Evolutionary conservation across 2,329 filamentous ascomycete genomes (phyloP), one percentile per base, ranked within the genome.

Genomic region (Cadophora sp.): DNA sequence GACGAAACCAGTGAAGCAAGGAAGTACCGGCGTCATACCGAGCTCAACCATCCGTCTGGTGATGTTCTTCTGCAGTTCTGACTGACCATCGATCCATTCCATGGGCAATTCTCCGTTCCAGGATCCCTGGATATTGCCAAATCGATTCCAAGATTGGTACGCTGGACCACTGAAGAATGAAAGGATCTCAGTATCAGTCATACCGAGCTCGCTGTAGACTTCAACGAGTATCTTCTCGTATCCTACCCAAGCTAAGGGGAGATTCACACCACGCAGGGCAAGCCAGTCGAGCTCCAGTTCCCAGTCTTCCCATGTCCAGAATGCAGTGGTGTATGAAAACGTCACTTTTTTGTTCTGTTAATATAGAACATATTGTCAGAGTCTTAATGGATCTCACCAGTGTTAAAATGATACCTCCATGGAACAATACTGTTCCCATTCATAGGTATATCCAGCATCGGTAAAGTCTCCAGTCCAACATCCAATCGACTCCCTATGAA

Each of bases 221-320:
- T 85, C 81, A 4, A 84, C 72, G 11, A 85, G 78, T 61, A 84
- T 81, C 74, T 85, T 84, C 68, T 86, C 84, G 12, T 81, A 79
- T 6, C 84, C 84, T 4, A 83, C 80, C 84, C 84, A 86, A 3
- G 84, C 84, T 1, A 86, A 78, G 3, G 83, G 82, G 4, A 86
- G 75, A 68, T 86, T 86, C 59, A 86, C 76, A 43, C 83, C 84
- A n/a, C 81, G 80, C 3, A 86, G 78, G 6, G 84, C 83, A 65
- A 85, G 78, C 84, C 84, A 86, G 73, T 86, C 84, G 5, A 86
- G 79, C 68, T 85, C 78, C 2, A 80, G 75, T 73, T 86, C 83
- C 84, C 84, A 86, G 56, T 86, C 84, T 46, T 82, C 76, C 84
- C 83, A 86, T n/a, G 75, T 76, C 83, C 83, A 86, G 74, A 84